Percentiles rank a stretch among this genome's conserved stretches.
These are phyloP conservation scores for Pyrenopolyporus hunteri DNA, from an alignment of 495 filamentous ascomycete genomes.

Conservation along the genomic window DNA sequence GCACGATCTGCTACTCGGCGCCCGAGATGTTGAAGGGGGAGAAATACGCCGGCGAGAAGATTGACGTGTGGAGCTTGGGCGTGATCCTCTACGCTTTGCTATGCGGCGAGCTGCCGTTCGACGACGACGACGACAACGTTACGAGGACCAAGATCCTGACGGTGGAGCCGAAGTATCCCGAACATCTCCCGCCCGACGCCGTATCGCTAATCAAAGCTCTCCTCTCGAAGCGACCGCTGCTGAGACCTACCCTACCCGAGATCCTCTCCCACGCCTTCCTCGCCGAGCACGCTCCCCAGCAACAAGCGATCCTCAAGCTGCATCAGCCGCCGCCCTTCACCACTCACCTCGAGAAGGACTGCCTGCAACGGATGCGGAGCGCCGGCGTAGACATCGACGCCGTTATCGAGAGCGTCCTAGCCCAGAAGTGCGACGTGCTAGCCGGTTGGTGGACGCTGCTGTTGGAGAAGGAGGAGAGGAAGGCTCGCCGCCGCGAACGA, in stretches of 20 bases:
- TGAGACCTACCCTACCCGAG: constrained; percentile 84
- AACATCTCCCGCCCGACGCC: constrained; percentile 77
- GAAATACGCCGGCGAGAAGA: constrained; percentile 96
- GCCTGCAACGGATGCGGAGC: constrained; percentile 89
- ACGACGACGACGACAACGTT: constrained; percentile 87
- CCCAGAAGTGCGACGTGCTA: constrained; percentile 84
- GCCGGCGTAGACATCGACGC: constrained; percentile 94
- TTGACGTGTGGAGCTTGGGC: constrained; percentile 97
- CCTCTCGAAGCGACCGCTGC: constrained; percentile 85
- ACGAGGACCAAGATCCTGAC: constrained; percentile 85
- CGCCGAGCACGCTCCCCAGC: constrained; percentile 82
- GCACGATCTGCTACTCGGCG: constrained; percentile 95
- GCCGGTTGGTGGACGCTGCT: constrained; percentile 97
- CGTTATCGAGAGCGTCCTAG: constrained; percentile 91
- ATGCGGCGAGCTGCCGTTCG: constrained; percentile 91
- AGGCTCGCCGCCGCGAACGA: constrained; percentile 79
- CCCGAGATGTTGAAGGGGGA: constrained; percentile 99
- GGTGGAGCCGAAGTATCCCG: constrained; percentile 83
- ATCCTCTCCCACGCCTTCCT: constrained; percentile 90
- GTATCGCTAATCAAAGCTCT: constrained; percentile 74
- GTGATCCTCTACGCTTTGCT: constrained; percentile 95
- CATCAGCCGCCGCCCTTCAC: constrained; percentile 85
- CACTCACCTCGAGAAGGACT: constrained; percentile 88
- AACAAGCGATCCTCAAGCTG: constrained; percentile 87
- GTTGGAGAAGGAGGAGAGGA: constrained; percentile 94